Evolutionary conservation across 495 filamentous ascomycete genomes (phyloP), one percentile per base, ranked within the genome.

Genomic region (Podospora bellae-mahoneyi): DNA sequence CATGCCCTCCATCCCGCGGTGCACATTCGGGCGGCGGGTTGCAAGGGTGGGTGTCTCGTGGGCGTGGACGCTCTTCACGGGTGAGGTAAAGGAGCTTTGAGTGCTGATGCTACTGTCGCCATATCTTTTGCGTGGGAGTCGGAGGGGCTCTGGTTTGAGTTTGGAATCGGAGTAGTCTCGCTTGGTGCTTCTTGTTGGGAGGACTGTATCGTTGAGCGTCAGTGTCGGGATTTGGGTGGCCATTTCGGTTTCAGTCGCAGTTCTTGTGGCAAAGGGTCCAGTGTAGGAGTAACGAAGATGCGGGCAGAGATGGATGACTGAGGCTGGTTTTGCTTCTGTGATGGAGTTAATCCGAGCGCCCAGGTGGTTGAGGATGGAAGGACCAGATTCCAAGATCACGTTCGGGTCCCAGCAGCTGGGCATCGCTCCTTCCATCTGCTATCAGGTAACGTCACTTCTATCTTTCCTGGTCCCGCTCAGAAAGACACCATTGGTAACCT

Each of bases 81-180:
- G 63, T 26, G 64, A 68, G 32, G 59, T 53, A 32, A 53, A 20
- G 16, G 66, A 28, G 28, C 55, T 70, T 26, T 7, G 70, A 26
- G 26, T 9, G 26, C 59, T 61, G 5, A 16, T 27, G 2, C 32
- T 18, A 18, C 7, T 64, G 57, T 60, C 64, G 19, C 62, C 58
- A 32, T 66, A 65, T 13, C 59, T 70, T 57, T 70, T 74, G 0
- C 73, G 75, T n/a, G 75, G 64, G 20, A 75, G 62, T 13, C 77
- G 71, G 3, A 79, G 74, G 15, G 77, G 75, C 3, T 74, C 73
- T 0, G 77, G 78, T 55, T 75, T 72, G 15, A 79, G 69, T 10
- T 76, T 67, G 18, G 61, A 39, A 26, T 68, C 60, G 7, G 70
- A 69, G 61, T 71, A 69, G 30, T 74, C 68, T 18, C 60, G 69